These are phyloP conservation scores for Plasmodium blacklocki DNA, from an alignment of 169 alveolate genomes.

Conservation along the genomic window DNA sequence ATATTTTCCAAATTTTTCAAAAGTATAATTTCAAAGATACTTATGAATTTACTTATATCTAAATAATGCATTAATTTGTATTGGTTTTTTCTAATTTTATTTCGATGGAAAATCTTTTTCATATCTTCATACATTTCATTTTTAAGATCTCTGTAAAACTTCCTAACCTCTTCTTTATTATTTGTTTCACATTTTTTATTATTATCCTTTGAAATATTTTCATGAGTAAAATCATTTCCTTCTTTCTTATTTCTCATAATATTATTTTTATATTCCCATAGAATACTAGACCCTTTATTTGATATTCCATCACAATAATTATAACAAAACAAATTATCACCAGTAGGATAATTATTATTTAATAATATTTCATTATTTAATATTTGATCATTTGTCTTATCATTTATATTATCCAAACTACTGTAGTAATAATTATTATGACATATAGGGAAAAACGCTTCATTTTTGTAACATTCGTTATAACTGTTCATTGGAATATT, in stretches of 20 bases:
- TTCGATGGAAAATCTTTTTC: conserved; percentile 56
- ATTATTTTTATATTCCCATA: not conserved
- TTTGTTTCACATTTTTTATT: not conserved
- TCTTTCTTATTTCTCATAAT: not conserved
- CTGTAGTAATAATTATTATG: too few relatives aligned
- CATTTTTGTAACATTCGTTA: too few relatives aligned
- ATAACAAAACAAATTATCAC: too few relatives aligned
- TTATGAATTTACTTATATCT: conserved; percentile 61
- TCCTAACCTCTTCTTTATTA: conserved; percentile 40
- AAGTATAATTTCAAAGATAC: conserved; percentile 62
- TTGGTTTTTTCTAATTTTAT: conserved; percentile 32
- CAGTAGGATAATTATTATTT: too few relatives aligned
- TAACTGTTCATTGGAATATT: too few relatives aligned
- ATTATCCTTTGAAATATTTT: not conserved
- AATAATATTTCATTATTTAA: too few relatives aligned
- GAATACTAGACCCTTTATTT: too few relatives aligned
- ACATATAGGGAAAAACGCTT: too few relatives aligned
- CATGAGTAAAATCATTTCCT: not conserved
- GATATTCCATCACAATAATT: too few relatives aligned
- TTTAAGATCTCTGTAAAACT: conserved; percentile 36
- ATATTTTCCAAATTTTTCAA: conserved; percentile 67
- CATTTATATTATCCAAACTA: too few relatives aligned
- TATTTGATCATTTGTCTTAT: too few relatives aligned
- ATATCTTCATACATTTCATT: conserved; percentile 59
- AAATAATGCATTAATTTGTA: conserved; percentile 67